phyloP scores from a whole-genome alignment of 2,329 filamentous ascomycete genomes.

The Cercospora sp. region DNA sequence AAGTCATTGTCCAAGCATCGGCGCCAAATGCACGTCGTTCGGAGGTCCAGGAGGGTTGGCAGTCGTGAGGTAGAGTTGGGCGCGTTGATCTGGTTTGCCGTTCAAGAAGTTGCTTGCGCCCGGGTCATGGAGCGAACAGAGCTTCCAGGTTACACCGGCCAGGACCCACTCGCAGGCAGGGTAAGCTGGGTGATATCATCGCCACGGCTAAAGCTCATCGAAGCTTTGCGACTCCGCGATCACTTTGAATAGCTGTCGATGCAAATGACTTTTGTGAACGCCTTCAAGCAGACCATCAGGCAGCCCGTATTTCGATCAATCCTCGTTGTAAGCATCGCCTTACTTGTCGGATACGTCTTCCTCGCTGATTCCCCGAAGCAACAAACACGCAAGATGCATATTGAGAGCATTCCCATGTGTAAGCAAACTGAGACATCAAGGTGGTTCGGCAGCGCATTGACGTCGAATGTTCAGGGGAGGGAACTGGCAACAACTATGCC shows the following conservation, averaged over 20 bases:
- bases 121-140: not conserved
- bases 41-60: not conserved
- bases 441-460: slow-evolving; percentile 24
- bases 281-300: slow-evolving; percentile 6
- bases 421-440: slow-evolving; percentile 44
- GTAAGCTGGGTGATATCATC: slow-evolving; percentile 13
- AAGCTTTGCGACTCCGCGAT: not conserved
- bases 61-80: not conserved
- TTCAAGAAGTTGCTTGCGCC: slow-evolving; percentile 7
- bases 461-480: slow-evolving; percentile 61
- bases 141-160: not conserved
- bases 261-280: slow-evolving; percentile 12
- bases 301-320: slow-evolving; percentile 6
- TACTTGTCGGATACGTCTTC: slow-evolving; percentile 20
- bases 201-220: not conserved
- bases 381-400: slow-evolving; percentile 64
- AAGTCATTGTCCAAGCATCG: slow-evolving; percentile 32
- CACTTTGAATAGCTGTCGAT: not conserved
- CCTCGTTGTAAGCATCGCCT: slow-evolving; percentile 30
- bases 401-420: slow-evolving; percentile 89
- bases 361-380: slow-evolving; percentile 32
- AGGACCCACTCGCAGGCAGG: not conserved
- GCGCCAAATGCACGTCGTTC: not conserved
- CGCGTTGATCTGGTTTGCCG: not conserved
- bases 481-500: slow-evolving; percentile 78